A percentile compares a stretch with the other conserved stretches of the same genome.
Evolutionary conservation across 2,329 filamentous ascomycete genomes (phyloP).

Genomic region (Xylariaceae sp.): DNA sequence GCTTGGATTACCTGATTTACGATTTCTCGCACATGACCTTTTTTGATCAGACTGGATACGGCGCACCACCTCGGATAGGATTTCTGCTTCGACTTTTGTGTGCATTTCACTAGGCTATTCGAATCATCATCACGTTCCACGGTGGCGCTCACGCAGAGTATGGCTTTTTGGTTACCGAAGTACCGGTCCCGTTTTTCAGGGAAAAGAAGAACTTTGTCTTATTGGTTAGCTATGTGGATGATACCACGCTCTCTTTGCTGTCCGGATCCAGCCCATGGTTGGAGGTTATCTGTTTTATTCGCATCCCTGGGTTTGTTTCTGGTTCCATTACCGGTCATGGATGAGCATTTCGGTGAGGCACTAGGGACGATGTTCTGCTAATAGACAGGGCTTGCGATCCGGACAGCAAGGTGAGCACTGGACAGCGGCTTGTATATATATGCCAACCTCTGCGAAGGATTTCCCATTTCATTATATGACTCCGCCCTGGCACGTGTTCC

Average conservation of each 20-base stretch:
- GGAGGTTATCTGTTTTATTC: slow-evolving; percentile 39
- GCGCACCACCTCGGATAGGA: slow-evolving; percentile 38
- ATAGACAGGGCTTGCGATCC: slow-evolving; percentile 48
- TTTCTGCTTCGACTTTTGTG: slow-evolving; percentile 39
- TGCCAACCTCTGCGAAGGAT: slow-evolving; percentile 52
- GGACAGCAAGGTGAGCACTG: slow-evolving; percentile 61
- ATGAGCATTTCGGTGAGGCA: slow-evolving; percentile 40
- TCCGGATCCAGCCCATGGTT: slow-evolving; percentile 45
- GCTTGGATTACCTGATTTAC: slow-evolving; percentile 34
- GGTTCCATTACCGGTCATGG: slow-evolving; percentile 38
- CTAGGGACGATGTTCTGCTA: slow-evolving; percentile 40
- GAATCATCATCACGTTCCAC: slow-evolving; percentile 40
- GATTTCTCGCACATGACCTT: slow-evolving; percentile 38
- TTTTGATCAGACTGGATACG: slow-evolving; percentile 41
- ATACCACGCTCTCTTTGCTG: slow-evolving; percentile 46
- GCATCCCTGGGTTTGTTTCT: slow-evolving; percentile 36
- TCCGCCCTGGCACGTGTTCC: slow-evolving; percentile 32
- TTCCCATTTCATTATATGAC: slow-evolving; percentile 32
- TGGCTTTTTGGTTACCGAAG: slow-evolving; percentile 34
- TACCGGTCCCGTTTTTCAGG: slow-evolving; percentile 39
- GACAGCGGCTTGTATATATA: slow-evolving; percentile 56
- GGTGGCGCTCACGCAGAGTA: slow-evolving; percentile 37
- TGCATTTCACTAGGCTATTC: slow-evolving; percentile 41
- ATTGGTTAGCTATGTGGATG: slow-evolving; percentile 39
- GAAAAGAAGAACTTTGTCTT: slow-evolving; percentile 39